Evolutionary conservation across 2,329 filamentous ascomycete genomes (phyloP).

Genomic region (Penicillium brevicompactum): DNA sequence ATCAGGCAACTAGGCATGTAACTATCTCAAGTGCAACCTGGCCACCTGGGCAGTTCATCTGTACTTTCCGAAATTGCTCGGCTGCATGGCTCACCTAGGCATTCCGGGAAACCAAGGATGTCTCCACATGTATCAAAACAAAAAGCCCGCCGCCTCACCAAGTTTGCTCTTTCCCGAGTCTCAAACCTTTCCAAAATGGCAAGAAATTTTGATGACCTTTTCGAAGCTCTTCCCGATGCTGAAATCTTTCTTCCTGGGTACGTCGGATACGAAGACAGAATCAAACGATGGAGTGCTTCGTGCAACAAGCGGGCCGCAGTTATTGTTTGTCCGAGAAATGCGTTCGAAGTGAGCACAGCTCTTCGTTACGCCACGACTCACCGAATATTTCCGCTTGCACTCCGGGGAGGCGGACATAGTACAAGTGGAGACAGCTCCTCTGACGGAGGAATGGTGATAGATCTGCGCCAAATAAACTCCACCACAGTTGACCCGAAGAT

Average conservation of each 20-base stretch:
- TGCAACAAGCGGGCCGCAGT: constrained; percentile 13
- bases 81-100: too few species aligned
- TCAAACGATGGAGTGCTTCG: neutral
- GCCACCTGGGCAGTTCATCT: too few species aligned
- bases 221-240: neutral
- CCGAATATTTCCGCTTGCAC: neutral
- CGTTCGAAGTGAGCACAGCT: constrained; percentile 2
- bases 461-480: neutral
- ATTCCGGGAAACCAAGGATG: too few species aligned
- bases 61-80: too few species aligned
- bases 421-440: constrained; percentile 2
- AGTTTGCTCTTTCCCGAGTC: neutral
- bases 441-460: constrained; percentile 5
- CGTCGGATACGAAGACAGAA: neutral
- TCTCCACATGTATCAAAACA: neutral
- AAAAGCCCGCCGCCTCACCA: neutral
- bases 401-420: constrained; percentile 2
- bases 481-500: neutral
- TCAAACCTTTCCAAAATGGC: neutral
- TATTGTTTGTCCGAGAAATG: neutral
- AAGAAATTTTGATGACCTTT: neutral
- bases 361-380: constrained; percentile 2
- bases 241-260: neutral
- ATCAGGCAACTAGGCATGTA: too few species aligned
- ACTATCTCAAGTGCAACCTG: too few species aligned